A percentile compares a stretch with the other conserved stretches of the same genome.
phyloP scores from a whole-genome alignment of 139 green algal species.

The Penium margaritaceum region DNA sequence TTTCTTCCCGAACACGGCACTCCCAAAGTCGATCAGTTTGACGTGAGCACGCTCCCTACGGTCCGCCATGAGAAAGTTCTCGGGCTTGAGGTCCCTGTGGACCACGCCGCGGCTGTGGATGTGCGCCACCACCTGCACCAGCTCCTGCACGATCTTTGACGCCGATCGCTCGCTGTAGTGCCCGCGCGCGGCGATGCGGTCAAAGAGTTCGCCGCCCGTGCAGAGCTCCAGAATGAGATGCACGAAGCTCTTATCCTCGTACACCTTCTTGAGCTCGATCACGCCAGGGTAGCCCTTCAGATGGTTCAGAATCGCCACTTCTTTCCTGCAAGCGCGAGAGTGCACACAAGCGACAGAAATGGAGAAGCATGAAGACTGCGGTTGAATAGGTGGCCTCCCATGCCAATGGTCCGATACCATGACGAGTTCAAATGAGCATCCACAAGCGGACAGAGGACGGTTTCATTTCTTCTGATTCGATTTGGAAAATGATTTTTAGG shows the following conservation, averaged over 20 bases:
- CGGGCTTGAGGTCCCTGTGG: slow-evolving; percentile 77
- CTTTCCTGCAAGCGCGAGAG: slow-evolving; percentile 6
- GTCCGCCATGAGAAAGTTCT: slow-evolving; percentile 99
- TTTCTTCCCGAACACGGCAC: too few relatives aligned
- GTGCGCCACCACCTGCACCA: slow-evolving; percentile 80
- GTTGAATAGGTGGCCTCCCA: too few relatives aligned
- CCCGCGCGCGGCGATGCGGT: slow-evolving; percentile 74
- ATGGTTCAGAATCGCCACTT: slow-evolving; percentile 76
- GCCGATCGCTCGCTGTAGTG: slow-evolving; percentile 82
- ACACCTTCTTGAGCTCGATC: slow-evolving; percentile 45
- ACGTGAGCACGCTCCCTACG: too few relatives aligned
- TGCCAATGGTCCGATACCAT: too few relatives aligned
- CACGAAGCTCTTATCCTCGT: slow-evolving; percentile 23
- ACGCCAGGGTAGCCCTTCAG: slow-evolving; percentile 72
- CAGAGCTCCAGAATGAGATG: slow-evolving; percentile 77
- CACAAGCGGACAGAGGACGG: too few relatives aligned
- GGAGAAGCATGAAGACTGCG: too few relatives aligned
- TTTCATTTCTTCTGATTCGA: too few relatives aligned
- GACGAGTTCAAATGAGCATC: too few relatives aligned
- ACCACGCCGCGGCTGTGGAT: slow-evolving; percentile 90
- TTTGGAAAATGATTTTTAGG: too few relatives aligned
- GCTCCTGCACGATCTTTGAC: slow-evolving; percentile 68
- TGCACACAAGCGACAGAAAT: too few relatives aligned
- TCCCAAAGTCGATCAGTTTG: too few relatives aligned
- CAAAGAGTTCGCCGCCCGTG: slow-evolving; percentile 90